Conservation (phyloP, 768 basidiomycete genomes). For the Leucosporidium yakuticum region DNA sequence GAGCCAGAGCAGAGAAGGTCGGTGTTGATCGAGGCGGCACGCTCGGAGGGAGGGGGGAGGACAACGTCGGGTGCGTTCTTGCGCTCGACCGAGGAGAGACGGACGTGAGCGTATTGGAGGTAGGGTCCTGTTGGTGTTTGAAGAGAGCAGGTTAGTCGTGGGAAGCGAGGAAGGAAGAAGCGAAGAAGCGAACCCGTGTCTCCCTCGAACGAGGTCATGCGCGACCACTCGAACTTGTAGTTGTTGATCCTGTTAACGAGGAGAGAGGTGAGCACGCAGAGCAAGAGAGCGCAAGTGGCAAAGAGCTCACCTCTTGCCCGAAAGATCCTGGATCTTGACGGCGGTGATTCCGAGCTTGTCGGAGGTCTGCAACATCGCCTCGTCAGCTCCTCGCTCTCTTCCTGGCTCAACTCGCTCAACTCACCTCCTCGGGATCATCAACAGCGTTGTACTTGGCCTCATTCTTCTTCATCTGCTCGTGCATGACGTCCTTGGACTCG, state of each 20-base stretch:
- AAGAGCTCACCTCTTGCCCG: conserved; percentile 13
- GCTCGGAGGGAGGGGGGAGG: conserved; percentile 56
- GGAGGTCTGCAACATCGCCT: conserved; percentile 48
- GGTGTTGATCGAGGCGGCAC: conserved; percentile 56
- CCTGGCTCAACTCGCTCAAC: too few relatives aligned
- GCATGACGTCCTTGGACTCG: conserved; percentile 83
- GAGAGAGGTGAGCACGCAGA: background rate
- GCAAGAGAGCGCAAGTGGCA: background rate
- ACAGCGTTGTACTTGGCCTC: conserved; percentile 84
- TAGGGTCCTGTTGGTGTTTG: conserved; percentile 54
- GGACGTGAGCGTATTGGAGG: conserved; percentile 93
- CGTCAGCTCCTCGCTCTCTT: too few relatives aligned
- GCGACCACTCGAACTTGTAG: conserved; percentile 89
- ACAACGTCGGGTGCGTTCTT: conserved; percentile 78
- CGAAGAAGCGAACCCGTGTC: conserved; percentile 59
- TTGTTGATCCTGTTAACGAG: conserved; percentile 68
- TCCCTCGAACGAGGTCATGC: conserved; percentile 92
- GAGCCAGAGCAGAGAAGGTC: conserved; percentile 49
- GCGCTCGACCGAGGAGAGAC: conserved; percentile 79
- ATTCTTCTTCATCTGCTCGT: conserved; percentile 92
- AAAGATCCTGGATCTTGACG: conserved; percentile 73
- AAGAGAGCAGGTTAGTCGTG: background rate
- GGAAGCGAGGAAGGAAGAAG: background rate
- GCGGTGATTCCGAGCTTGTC: conserved; percentile 87
- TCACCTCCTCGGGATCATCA: conserved; percentile 64